Base-by-base conservation (phyloP, 371 early-diverging fungal genomes). In the Smittium mucronatum region DNA sequence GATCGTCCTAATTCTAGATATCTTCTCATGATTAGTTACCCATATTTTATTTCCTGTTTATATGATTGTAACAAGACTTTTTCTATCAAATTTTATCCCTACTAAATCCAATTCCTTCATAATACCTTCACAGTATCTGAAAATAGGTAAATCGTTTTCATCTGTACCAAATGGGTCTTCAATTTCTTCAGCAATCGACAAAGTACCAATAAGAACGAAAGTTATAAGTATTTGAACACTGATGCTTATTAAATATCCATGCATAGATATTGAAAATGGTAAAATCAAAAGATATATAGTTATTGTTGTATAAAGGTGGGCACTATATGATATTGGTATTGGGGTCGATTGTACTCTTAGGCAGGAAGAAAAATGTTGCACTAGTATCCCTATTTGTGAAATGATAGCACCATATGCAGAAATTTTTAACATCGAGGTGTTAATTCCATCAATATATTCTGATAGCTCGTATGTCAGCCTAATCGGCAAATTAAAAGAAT, bases 341-440 rank as follows among this genome's bases (percentile, higher is more conserved):
- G 93, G 93, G 15, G 89, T 87, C 34, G 82, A 80, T 32, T 88
- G 73, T 70, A 93, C 88, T 34, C 93, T 82, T 78, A 92, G 91
- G 71, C 89, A 88, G 1, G 80, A 78, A 47, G 47, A 47, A 47
- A 47, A 47, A 5, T 11, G 5, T 11, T 47, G 11, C 21, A 47
- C 21, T 21, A 47, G 21, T 47, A 11, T 5, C 5, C 21, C 21
- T 47, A 47, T 47, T 47, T 11, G 21, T 11, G 21, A 5, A 47
- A 21, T 47, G 5, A 47, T 5, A 21, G 47, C 47, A 21, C 11
- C 5, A 47, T 47, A 47, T 47, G 47, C 21, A 11, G 5, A 21
- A 47, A 47, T 21, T 33, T 65, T 65, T 11, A 65, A 2, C n/a
- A 32, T 5, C 2, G n/a, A n/a, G 34, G 1, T 17, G n/a, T n/a